Evolutionary conservation across 768 basidiomycete genomes (phyloP).

Genomic region (Termitomyces sp.): DNA sequence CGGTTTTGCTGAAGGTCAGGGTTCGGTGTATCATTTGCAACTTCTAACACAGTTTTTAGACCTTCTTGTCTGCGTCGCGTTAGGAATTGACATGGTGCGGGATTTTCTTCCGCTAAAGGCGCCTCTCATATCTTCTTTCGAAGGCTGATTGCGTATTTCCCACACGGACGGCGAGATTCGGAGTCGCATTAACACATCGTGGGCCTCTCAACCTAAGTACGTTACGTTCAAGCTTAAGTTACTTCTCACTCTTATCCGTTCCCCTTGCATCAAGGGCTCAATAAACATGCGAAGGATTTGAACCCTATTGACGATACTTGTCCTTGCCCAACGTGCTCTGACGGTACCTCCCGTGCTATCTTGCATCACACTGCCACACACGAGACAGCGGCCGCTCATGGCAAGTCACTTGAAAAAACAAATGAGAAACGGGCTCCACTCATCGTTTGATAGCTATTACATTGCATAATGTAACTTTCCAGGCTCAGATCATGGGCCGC

Average conservation of each 20-base stretch:
- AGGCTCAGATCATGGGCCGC: slow-evolving; percentile 84
- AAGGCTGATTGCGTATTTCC: slow-evolving; percentile 94
- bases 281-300: slow-evolving; percentile 68
- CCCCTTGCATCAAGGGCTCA: slow-evolving; percentile 44
- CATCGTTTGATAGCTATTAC: slow-evolving; percentile 55
- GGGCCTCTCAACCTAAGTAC: slow-evolving; percentile 83
- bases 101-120: not conserved
- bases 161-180: slow-evolving; percentile 88
- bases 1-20: slow-evolving; percentile 83
- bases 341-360: slow-evolving; percentile 65
- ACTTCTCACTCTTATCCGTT: not conserved
- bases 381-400: slow-evolving; percentile 85
- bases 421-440: slow-evolving; percentile 14
- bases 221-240: slow-evolving; percentile 14
- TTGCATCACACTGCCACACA: slow-evolving; percentile 73
- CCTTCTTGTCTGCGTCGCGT: slow-evolving; percentile 83
- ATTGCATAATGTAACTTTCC: slow-evolving; percentile 80
- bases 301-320: slow-evolving; percentile 70
- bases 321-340: slow-evolving; percentile 82
- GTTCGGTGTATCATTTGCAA: not conserved
- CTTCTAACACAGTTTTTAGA: slow-evolving; percentile 38
- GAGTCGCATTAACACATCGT: slow-evolving; percentile 77
- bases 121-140: not conserved
- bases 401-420: slow-evolving; percentile 32
- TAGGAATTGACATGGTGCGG: slow-evolving; percentile 89